These are phyloP conservation scores for Metschnikowia peoriensis DNA, from an alignment of 805 yeast genomes.

Conservation along the genomic window DNA sequence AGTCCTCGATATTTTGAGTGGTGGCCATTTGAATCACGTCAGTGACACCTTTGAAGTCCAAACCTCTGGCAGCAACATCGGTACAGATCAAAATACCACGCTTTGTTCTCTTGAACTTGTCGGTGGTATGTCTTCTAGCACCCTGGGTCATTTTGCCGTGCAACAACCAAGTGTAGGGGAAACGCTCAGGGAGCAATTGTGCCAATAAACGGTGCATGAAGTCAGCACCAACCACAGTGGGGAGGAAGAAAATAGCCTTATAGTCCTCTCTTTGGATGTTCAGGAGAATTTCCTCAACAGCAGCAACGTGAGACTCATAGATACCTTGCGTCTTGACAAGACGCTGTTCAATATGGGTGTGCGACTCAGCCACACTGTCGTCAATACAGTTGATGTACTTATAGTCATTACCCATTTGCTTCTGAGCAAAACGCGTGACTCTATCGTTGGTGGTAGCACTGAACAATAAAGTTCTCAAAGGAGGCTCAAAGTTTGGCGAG, in stretches of 20 bases:
- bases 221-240: conserved; percentile 70
- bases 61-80: conserved; percentile 94
- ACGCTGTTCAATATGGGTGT: conserved; percentile 72
- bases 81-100: conserved; percentile 73
- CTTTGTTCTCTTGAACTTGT: conserved; percentile 43
- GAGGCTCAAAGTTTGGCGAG: conserved; percentile 17
- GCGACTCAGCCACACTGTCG: conserved; percentile 67
- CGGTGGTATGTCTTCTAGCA: conserved; percentile 60
- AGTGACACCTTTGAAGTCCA: conserved; percentile 87
- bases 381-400: conserved; percentile 72
- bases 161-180: conserved; percentile 28
- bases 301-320: conserved; percentile 59
- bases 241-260: conserved; percentile 81
- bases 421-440: conserved; percentile 63
- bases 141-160: conserved; percentile 78
- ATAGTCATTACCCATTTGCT: conserved; percentile 51
- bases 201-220: conserved; percentile 47
- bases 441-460: conserved; percentile 82
- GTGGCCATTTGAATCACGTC: conserved; percentile 83
- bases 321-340: conserved; percentile 53
- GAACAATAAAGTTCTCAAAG: conserved; percentile 68
- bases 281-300: conserved; percentile 45
- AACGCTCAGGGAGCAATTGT: conserved; percentile 10
- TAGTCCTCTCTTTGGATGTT: conserved; percentile 41
- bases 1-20: conserved; percentile 72